These are phyloP conservation scores for Flaveria robusta DNA, from an alignment of 129 eudicot species.

Conservation along the genomic window DNA sequence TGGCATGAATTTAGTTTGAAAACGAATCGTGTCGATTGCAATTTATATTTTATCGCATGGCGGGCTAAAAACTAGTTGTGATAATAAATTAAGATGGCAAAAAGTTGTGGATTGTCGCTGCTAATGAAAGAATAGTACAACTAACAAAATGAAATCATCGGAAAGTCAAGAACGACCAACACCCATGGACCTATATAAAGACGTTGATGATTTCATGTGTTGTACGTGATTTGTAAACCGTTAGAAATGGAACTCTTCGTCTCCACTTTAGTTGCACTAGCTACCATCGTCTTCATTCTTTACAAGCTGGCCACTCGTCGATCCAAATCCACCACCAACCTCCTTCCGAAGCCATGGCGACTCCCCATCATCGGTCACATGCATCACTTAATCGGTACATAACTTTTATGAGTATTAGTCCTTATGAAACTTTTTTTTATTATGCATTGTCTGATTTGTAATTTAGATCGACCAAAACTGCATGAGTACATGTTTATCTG, in stretches of 20 bases:
- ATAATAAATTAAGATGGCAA: not conserved
- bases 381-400: slow-evolving; percentile 37
- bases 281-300: slow-evolving; percentile 27
- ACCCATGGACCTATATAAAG: slow-evolving; percentile 14
- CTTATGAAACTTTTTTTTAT: too few relatives aligned
- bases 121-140: not conserved
- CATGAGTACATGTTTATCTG: too few relatives aligned
- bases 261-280: slow-evolving; percentile 25
- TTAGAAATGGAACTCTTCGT: slow-evolving; percentile 15
- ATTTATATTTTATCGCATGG: too few relatives aligned
- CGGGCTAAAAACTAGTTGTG: too few relatives aligned
- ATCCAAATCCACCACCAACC: slow-evolving; percentile 17
- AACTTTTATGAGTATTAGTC: too few relatives aligned
- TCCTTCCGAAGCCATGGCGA: slow-evolving; percentile 32
- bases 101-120: not conserved
- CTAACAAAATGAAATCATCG: too few relatives aligned
- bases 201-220: not conserved
- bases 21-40: too few relatives aligned
- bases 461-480: too few relatives aligned
- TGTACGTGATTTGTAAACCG: too few relatives aligned
- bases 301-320: slow-evolving; percentile 28
- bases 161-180: not conserved
- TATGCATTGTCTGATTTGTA: too few relatives aligned
- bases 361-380: slow-evolving; percentile 39
- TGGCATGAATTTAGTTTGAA: too few relatives aligned